Base-by-base conservation (phyloP, 352 stramenopile genomes). In the Phytophthora meadii region DNA sequence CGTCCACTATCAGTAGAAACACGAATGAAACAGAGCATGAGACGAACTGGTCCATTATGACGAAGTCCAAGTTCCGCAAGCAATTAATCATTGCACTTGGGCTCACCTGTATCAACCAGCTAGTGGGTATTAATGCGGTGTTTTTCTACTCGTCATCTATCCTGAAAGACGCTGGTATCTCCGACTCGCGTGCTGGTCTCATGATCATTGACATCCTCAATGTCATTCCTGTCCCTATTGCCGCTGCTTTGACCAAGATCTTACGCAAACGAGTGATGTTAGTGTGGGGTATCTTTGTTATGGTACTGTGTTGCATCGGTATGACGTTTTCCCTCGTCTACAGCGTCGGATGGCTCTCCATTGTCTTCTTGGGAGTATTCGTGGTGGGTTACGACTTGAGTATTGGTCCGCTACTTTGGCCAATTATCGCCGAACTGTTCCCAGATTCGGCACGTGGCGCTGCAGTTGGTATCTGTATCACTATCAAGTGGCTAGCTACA, bases 121-220 rank as follows among this genome's bases (percentile, higher is more conserved):
- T 90, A 30, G 81, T 79, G 4, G 81, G 79, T 12, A 82, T 90
- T 59, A 90, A 85, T 53, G 79, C 77, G n/a, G 76, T 88, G 11
- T 88, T 88, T 63, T 81, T 82, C 61, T 90, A 90, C 66, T 88
- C 79, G 53, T 84, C 74, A 12, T 70, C 64, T 4, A 77, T 90
- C 27, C 77, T 90, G 37, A 84, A 72, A 25, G 67, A 78, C 25
- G 78, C 78, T 9, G 81, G 81, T 0, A 74, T 88, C 50, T 39
- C 42, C 3, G 79, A 90, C 52, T 68, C 70, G 11, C 81, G 81
- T 17, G 28, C 74, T 6, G 81, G 79, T 14, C 81, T 72, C 15
- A 55, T 86, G 32, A 82, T 90, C 48, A 74, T 90, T 52, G 77
- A 84, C 39, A 56, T 74, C 39, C 68, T 88, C 9, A 85, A 85